phyloP scores from a whole-genome alignment of 768 basidiomycete genomes.

The Tephrocybe sp. region DNA sequence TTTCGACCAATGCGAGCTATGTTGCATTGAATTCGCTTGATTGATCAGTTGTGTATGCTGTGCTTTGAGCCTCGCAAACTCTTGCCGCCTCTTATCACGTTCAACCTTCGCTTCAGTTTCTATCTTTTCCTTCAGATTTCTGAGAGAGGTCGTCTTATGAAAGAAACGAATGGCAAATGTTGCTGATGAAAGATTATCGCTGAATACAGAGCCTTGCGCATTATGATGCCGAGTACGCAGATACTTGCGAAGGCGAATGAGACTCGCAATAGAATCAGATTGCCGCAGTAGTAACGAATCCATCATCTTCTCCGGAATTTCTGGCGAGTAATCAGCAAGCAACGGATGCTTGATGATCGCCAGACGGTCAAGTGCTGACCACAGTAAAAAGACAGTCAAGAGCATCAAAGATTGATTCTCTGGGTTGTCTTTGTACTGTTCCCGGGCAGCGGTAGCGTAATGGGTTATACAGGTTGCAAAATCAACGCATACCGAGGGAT shows the following conservation, averaged over 20 bases:
- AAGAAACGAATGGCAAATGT: conserved; percentile 37
- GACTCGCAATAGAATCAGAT: conserved; percentile 23
- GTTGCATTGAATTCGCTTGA: conserved; percentile 6
- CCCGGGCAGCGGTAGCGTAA: conserved; percentile 24
- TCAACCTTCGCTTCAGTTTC: conserved; percentile 20
- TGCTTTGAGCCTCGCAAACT: conserved; percentile 22
- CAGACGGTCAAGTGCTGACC: conserved; percentile 43
- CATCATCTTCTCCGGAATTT: conserved; percentile 35
- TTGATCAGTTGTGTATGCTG: conserved; percentile 17
- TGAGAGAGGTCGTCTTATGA: conserved; percentile 15
- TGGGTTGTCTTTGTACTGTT: conserved; percentile 29
- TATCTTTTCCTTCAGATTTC: conserved; percentile 24
- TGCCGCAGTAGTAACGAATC: conserved; percentile 38
- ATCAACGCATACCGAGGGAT: conserved; percentile 14
- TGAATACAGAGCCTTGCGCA: conserved; percentile 30
- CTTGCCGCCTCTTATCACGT: conserved; percentile 18
- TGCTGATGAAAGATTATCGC: conserved; percentile 5
- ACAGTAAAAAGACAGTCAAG: conserved; percentile 43
- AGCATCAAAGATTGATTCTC: conserved; percentile 41
- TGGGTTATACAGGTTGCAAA: conserved; percentile 23
- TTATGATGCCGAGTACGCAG: conserved; percentile 24
- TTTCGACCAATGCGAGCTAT: not conserved
- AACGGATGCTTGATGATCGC: conserved; percentile 32
- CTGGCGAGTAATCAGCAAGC: conserved; percentile 42
- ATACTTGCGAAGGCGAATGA: conserved; percentile 25